Evolutionary conservation across 2,329 filamentous ascomycete species (phyloP), one percentile per base, ranked within the genome.

Genomic region (Pezicula radicicola): DNA sequence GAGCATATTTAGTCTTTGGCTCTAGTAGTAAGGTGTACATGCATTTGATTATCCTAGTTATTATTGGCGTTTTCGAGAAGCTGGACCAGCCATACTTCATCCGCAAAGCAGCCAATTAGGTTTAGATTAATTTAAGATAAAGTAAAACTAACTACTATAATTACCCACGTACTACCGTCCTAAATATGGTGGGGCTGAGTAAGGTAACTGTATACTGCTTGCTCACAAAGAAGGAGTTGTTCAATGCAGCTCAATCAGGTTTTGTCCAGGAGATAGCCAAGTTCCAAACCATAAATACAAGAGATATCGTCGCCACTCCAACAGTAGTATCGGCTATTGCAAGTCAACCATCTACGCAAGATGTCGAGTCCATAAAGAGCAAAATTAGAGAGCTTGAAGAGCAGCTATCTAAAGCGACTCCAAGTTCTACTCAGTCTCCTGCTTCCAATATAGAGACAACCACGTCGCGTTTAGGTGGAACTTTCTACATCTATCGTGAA

Each of bases 21-120:
- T 87, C 92, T 0, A 97, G 92, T 64, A 89, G 89, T 10, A 95
- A 99, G 68, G 94, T 99, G 68, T 99, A 99, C 69, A 99, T 99
- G 94, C 94, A 99, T 68, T 78, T 99, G 48, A 97, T 99, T 60
- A 90, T 99, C 48, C 94, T 95, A 0, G 91, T 96, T 35, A 91
- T 99, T 63, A 92, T 99, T 8, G 85, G 88, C 42, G 88, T 96
- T 46, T 97, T 99, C 64, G 93, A 99, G 68, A 95, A 91, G 65
- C 83, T 88, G 30, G 85, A 88, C 10, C 89, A 95, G 57, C 91
- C 91, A 7, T 75, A 82, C 1, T 87, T 87, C 53, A 83, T 97
- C 45, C 83, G 91, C 48, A 95, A 91, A 69, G 85, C 86, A 25
- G 93, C 93, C 0, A 97, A n/a, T n/a, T n/a, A n/a, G n/a, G n/a